Conservation (phyloP, 2,329 filamentous ascomycete genomes). For the Xylariaceae sp. region DNA sequence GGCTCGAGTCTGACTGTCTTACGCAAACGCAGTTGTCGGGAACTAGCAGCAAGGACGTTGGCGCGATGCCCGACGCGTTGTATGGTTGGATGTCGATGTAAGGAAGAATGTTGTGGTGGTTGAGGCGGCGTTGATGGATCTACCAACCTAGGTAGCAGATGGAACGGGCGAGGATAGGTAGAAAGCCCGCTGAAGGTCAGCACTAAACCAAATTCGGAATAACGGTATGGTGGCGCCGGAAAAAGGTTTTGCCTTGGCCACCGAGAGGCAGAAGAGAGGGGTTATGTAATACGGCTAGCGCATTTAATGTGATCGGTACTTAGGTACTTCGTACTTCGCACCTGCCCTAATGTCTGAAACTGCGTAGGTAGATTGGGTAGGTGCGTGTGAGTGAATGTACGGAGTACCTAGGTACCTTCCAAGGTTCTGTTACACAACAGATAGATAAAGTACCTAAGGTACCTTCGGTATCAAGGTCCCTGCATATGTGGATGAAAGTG, state of each 20-base stretch:
- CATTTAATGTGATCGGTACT: no score
- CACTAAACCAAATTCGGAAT: slow-evolving; percentile 36
- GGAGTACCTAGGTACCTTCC: no score
- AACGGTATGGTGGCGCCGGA: slow-evolving; percentile 21
- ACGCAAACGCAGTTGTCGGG: slow-evolving; percentile 30
- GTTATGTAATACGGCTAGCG: no score
- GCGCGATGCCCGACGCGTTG: slow-evolving; percentile 52
- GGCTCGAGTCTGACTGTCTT: slow-evolving; percentile 34
- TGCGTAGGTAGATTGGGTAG: no score
- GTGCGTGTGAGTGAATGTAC: no score
- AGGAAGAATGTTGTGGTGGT: slow-evolving; percentile 39
- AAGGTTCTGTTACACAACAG: no score
- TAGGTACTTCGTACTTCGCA: no score
- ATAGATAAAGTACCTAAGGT: no score
- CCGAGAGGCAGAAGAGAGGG: no score
- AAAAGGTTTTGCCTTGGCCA: slow-evolving; percentile 18
- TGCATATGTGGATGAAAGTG: no score
- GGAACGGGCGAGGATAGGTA: slow-evolving; percentile 22
- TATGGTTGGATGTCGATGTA: slow-evolving; percentile 37
- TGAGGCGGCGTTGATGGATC: slow-evolving; percentile 31
- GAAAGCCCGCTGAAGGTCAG: slow-evolving; percentile 27
- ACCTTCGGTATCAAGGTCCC: no score
- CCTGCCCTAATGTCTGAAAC: no score
- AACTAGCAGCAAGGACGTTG: slow-evolving; percentile 31
- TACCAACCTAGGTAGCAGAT: slow-evolving; percentile 11